Conservation (phyloP, 495 filamentous ascomycete genomes). For the Podospora pseudopauciseta region DNA sequence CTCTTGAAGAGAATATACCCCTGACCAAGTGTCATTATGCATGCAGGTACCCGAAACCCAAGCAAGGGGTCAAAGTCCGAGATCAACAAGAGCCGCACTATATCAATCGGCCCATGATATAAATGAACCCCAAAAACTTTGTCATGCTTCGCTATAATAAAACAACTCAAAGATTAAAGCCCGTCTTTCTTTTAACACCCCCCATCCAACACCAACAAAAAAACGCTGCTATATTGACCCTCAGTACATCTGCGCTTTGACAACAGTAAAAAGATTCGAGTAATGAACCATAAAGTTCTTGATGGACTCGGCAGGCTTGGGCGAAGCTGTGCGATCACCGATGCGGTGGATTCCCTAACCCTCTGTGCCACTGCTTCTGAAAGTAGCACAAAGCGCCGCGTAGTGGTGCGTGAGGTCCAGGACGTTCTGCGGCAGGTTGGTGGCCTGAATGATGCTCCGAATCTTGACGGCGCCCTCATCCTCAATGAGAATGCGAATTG, state of each 20-base stretch:
- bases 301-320: no score
- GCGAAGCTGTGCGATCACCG: no score
- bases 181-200: not conserved
- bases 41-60: not conserved
- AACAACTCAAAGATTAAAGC: not conserved
- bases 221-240: no score
- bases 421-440: slow-evolving; percentile 85
- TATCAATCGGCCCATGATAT: not conserved
- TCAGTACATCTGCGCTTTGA: no score
- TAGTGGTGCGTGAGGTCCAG: slow-evolving; percentile 96
- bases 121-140: not conserved
- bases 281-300: no score
- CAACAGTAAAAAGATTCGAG: no score
- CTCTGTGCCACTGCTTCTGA: slow-evolving; percentile 91
- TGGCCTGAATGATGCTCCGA: slow-evolving; percentile 93
- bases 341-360: slow-evolving; percentile 44
- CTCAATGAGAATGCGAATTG: slow-evolving; percentile 88
- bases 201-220: no score
- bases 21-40: not conserved
- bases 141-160: not conserved
- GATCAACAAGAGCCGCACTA: not conserved
- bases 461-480: slow-evolving; percentile 98
- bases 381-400: slow-evolving; percentile 87
- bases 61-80: not conserved
- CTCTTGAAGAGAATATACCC: not conserved